Base-by-base conservation (phyloP, 352 stramenopile species). In the Phytopythium montanum region DNA sequence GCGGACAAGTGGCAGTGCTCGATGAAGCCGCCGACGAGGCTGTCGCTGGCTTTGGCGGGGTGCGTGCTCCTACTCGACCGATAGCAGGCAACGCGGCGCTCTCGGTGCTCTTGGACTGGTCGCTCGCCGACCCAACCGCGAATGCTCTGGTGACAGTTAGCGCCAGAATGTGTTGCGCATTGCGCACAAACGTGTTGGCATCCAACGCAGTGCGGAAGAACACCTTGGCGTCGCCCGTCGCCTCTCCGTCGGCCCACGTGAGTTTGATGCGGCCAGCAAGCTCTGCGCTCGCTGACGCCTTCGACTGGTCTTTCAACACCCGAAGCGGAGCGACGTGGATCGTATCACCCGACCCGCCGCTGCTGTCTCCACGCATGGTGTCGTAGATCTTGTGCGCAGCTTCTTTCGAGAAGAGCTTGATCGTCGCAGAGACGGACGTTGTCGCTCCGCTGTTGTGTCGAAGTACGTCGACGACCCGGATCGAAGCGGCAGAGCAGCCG, bases 241-340 rank as follows among this genome's bases (percentile, higher is more conserved):
- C 41, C 5, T 41, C 48, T 13, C 56, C 65, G 45, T 68, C 59
- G 0, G 65, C 65, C 65, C 65, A 72, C 34, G 65, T 68, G 21
- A 72, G 56, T 53, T 66, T 68, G 44, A 72, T 68, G 12, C 61
- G 56, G 8, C 60, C 56, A 16, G 65, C 55, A 52, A 67, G 62
- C 39, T 66, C 60, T 25, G 39, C 39, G 5, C 39, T 16, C 39
- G 39, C 39, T 7, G 39, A 18, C 39, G n/a, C 39, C 8, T 46
- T 46, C n/a, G 39, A 46, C 14, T 19, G 16, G n/a, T 46, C 39
- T 46, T 16, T 16, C 39, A 46, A 21, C 39, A 46, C n/a, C 5
- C 39, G 39, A 46, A 46, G 16, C 4, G 39, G 39, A 5, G 39
- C n/a, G 5, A 46, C 39, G n/a, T 7, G 4, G 39, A 46, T 23